These are phyloP conservation scores for Daldinia concentrica DNA, from an alignment of 495 filamentous ascomycete species.

Conservation along the genomic window DNA sequence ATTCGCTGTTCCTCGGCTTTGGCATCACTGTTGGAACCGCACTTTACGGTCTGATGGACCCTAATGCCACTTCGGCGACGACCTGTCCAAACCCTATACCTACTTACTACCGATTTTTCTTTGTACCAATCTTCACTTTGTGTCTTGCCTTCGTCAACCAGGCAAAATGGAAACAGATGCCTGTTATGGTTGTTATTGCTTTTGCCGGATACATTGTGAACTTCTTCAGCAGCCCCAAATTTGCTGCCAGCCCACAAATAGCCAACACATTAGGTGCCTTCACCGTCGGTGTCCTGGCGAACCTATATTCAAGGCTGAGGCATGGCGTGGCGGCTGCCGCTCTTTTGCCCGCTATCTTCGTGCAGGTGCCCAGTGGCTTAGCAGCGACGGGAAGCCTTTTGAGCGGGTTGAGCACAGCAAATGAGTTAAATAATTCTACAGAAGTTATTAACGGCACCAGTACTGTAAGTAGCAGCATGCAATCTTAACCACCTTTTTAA, in stretches of 20 bases:
- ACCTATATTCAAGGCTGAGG: slow-evolving; percentile 84
- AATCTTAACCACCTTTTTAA: not conserved
- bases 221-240: slow-evolving; percentile 76
- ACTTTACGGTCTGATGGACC: slow-evolving; percentile 84
- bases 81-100: slow-evolving; percentile 72
- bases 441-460: slow-evolving; percentile 40
- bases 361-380: slow-evolving; percentile 90
- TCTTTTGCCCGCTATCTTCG: slow-evolving; percentile 92
- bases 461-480: slow-evolving; percentile 28
- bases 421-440: slow-evolving; percentile 69
- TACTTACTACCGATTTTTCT: slow-evolving; percentile 72
- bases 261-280: slow-evolving; percentile 87
- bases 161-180: slow-evolving; percentile 87
- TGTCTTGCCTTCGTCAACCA: slow-evolving; percentile 89
- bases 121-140: slow-evolving; percentile 82
- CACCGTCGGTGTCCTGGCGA: slow-evolving; percentile 84
- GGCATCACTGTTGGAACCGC: slow-evolving; percentile 95
- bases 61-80: slow-evolving; percentile 75
- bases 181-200: slow-evolving; percentile 84
- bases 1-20: slow-evolving; percentile 95
- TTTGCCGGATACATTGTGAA: slow-evolving; percentile 89
- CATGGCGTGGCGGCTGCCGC: slow-evolving; percentile 88
- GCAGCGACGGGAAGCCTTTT: slow-evolving; percentile 85
- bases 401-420: slow-evolving; percentile 82
- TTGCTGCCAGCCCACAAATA: slow-evolving; percentile 81